Conservation (phyloP, 1,139 yeast genomes). For the Kurtzmaniella quercitrusa region DNA sequence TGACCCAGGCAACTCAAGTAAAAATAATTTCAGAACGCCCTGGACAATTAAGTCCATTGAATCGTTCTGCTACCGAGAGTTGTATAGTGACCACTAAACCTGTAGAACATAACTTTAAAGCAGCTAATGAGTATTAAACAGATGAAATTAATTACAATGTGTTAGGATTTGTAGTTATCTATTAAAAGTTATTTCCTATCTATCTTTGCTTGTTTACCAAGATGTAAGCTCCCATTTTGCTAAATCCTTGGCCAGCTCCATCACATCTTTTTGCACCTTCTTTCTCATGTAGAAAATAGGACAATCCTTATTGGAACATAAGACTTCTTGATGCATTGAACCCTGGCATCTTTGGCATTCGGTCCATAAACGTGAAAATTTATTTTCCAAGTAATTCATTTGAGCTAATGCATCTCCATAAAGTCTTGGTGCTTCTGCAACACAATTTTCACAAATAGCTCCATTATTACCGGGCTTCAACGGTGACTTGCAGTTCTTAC, state of each 20-base stretch:
- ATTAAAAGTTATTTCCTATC: background rate
- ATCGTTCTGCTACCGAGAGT: conserved; percentile 36
- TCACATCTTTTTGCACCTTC: conserved; percentile 86
- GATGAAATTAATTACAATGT: background rate
- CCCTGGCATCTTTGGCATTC: conserved; percentile 99
- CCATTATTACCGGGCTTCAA: conserved; percentile 63
- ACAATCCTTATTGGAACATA: conserved; percentile 94
- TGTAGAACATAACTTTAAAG: conserved; percentile 4
- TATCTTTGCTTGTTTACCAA: conserved; percentile 37
- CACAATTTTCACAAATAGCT: conserved; percentile 80
- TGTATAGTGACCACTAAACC: conserved; percentile 10
- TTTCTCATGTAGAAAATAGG: conserved; percentile 97
- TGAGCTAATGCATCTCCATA: conserved; percentile 77
- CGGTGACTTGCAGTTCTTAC: conserved; percentile 86
- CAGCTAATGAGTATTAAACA: conserved; percentile 3
- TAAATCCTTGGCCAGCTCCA: conserved; percentile 63
- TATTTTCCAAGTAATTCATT: conserved; percentile 75
- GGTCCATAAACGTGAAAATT: conserved; percentile 91
- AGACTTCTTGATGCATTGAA: conserved; percentile 88
- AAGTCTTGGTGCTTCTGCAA: conserved; percentile 66
- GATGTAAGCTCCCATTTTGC: conserved; percentile 64
- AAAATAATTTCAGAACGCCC: conserved; percentile 18
- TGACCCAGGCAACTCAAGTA: background rate
- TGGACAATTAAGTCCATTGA: conserved; percentile 25
- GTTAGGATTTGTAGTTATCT: background rate